Evolutionary conservation across 176 grass and related monocot genomes (phyloP), one percentile per base, ranked within the genome.

Genomic region (Musa troglodytarum): DNA sequence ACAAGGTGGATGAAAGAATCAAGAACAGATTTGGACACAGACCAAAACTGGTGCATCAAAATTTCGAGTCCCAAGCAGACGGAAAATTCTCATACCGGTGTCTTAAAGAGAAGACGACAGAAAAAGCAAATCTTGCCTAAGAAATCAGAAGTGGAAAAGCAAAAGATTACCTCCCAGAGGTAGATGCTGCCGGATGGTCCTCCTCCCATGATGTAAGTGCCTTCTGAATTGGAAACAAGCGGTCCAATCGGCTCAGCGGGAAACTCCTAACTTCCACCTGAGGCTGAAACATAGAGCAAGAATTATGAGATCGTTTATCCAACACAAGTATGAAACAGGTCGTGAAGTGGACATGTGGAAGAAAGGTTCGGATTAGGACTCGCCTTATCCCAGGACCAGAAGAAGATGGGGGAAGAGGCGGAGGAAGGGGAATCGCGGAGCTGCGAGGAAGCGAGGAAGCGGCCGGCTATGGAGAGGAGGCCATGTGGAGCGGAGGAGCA

Each of bases 341-440:
- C 34, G 34, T 43, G 23, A 3, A 43, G 57, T 49, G 12, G 72
- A 52, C 6, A 26, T 64, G 49, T 11, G 9, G 3, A 53, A 72
- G 59, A 21, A 16, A 67, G 65, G 3, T 68, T 16, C 65, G 4
- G 54, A 49, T 19, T 29, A 23, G 13, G 43, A 21, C 66, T 59
- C 74, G 81, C 88, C 90, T 91, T 98, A 78, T 91, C 95, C 87
- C 88, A 98, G 49, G 86, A 80, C 86, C 87, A 91, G 82, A 84
- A 98, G 59, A 92, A 84, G 63, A 98, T 80, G 34, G 78, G 83
- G 12, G 82, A 64, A 7, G 84, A 80, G 72, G 85, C 81, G 17
- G 86, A 81, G 19, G 86, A 69, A 0, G 65, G 10, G 10, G 81
- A 63, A 3, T 74, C 72, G 54, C 78, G 83, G 14, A 63, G 53